Evolutionary conservation across 805 yeast genomes (phyloP), one percentile per base, ranked within the genome.

Genomic region (Wickerhamiella cacticola): DNA sequence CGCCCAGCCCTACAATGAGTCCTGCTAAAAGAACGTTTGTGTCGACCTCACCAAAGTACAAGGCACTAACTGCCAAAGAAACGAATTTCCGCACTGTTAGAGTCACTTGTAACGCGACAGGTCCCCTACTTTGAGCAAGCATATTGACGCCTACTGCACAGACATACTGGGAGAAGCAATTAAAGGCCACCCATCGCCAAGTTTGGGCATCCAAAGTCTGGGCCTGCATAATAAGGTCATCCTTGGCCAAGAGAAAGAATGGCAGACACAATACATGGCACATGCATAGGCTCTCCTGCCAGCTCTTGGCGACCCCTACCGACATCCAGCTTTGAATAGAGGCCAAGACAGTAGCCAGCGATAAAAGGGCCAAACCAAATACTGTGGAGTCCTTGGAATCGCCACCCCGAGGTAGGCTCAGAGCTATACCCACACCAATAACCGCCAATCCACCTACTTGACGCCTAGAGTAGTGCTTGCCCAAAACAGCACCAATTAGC

Each of bases 131-230:
- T n/a, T 29, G 25, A 0, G 79, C 76, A 21, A 82, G 63, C 56
- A 67, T 68, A 56, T 78, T 80, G 10, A 82, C 89, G 3, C 89
- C 87, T 10, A 74, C 63, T 1, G 79, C 75, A 57, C 94, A 82
- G 3, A 76, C 45, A 53, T 72, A 68, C 60, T 79, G 85, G 0
- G 83, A 75, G 1, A 68, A 13, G 15, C 70, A 69, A 55, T 78
- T 79, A 12, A 68, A 52, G 2, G 63, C 10, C 16, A 77, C 55
- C 53, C 63, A 61, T 6, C 58, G 47, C 15, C 57, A 25, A 26
- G 19, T 26, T 6, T 25, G 26, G 26, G 15, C n/a, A 12, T 23
- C 26, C 13, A 35, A 23, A 10, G 35, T 39, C 10, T 15, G 22
- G 50, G 65, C 68, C 52, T 71, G 69, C 2, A 48, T 48, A 4